These are phyloP conservation scores for Fusarium piperis DNA, from an alignment of 2,329 filamentous ascomycete species.

Conservation along the genomic window DNA sequence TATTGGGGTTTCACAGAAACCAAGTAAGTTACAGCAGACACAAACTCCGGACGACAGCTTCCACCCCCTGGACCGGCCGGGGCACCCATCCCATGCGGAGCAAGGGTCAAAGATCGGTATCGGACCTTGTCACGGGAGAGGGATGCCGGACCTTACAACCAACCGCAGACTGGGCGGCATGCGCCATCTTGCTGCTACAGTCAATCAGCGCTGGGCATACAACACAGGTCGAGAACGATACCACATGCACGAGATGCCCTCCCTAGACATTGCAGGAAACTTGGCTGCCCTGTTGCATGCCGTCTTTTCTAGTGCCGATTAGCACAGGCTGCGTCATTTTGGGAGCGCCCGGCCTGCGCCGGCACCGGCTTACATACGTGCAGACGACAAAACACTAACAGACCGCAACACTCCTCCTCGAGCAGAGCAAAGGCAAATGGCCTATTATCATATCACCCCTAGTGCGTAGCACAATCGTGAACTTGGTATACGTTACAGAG, in stretches of 20 bases:
- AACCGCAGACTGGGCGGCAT: constrained; percentile 8
- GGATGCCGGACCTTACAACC: constrained; percentile 21
- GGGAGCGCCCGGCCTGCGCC: constrained; percentile 10
- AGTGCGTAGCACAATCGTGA: too few species aligned
- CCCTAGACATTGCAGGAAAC: background rate
- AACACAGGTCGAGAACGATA: background rate
- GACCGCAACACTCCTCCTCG: too few species aligned
- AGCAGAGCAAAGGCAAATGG: background rate
- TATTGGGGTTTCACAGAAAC: background rate
- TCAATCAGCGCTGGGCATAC: background rate
- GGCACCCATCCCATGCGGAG: constrained; percentile 28
- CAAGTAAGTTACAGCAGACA: background rate
- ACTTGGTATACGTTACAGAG: too few species aligned
- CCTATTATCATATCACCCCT: too few species aligned
- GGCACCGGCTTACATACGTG: constrained; percentile 37
- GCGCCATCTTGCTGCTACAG: background rate
- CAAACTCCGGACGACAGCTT: constrained; percentile 8
- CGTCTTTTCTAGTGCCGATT: constrained; percentile 33
- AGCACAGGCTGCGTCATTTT: constrained; percentile 40
- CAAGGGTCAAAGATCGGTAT: constrained; percentile 31
- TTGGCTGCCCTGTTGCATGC: constrained; percentile 11
- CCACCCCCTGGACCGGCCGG: background rate
- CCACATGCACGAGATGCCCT: constrained; percentile 15
- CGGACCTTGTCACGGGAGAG: constrained; percentile 20
- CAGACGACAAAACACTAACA: constrained; percentile 12